Evolutionary conservation across 495 filamentous ascomycete species (phyloP).

Genomic region (Penicillium dipodomyicola): DNA sequence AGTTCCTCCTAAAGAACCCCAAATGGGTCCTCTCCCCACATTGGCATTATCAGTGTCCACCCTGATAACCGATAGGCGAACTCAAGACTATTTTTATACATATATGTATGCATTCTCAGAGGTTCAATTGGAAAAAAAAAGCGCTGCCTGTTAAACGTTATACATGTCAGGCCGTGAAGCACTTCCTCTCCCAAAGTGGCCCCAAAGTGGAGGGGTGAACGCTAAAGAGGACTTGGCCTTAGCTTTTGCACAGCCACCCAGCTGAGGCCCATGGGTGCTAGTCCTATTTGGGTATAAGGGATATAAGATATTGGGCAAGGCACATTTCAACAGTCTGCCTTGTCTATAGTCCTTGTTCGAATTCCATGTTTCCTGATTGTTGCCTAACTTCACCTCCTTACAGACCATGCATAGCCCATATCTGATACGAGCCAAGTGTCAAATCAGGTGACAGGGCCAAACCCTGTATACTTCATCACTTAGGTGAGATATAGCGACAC

Average conservation of each 20-base stretch:
- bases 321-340: slow-evolving; percentile 15
- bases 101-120: not conserved
- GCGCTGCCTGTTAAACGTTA: not conserved
- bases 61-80: slow-evolving; percentile 16
- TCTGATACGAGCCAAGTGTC: not conserved
- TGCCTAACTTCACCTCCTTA: not conserved
- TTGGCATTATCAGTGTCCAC: slow-evolving; percentile 14
- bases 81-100: slow-evolving; percentile 4
- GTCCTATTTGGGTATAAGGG: slow-evolving; percentile 5
- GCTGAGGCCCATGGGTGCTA: slow-evolving; percentile 22
- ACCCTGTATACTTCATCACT: not conserved
- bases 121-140: not conserved
- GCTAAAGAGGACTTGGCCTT: not conserved
- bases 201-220: not conserved
- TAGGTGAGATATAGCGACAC: not conserved
- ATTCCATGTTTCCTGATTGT: not conserved
- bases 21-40: slow-evolving; percentile 16
- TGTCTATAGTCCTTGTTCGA: not conserved
- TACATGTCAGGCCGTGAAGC: not conserved
- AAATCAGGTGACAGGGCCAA: not conserved
- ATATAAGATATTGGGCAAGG: slow-evolving; percentile 15
- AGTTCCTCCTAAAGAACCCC: slow-evolving; percentile 1
- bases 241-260: slow-evolving; percentile 37
- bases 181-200: not conserved
- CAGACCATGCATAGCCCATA: no score